Evolutionary conservation across 2,329 filamentous ascomycete species (phyloP).

Genomic region (Dactylonectria macrodidyma): DNA sequence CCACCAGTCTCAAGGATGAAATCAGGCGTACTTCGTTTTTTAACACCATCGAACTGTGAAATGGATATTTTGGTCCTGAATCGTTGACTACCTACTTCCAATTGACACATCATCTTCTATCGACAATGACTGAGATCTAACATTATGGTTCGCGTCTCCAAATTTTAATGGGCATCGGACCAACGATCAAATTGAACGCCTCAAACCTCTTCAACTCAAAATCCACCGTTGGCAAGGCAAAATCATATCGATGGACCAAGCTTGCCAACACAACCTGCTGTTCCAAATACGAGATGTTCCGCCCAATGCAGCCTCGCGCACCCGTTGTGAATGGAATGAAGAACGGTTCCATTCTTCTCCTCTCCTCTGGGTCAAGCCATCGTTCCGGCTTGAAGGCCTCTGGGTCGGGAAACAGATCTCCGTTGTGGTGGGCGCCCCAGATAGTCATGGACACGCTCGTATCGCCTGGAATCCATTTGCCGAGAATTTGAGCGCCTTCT

Average conservation of each 20-base stretch:
- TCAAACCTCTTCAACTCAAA: slow-evolving; percentile 39
- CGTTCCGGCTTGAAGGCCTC: slow-evolving; percentile 57
- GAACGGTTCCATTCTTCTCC: slow-evolving; percentile 51
- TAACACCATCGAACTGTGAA: too few species aligned
- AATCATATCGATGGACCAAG: slow-evolving; percentile 59
- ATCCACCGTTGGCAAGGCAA: slow-evolving; percentile 43
- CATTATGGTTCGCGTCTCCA: too few species aligned
- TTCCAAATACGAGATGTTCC: slow-evolving; percentile 57
- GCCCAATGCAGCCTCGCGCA: slow-evolving; percentile 57
- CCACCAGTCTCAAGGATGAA: too few species aligned
- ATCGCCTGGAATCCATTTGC: slow-evolving; percentile 52
- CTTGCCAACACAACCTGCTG: slow-evolving; percentile 58
- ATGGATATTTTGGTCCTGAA: too few species aligned
- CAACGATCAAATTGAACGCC: slow-evolving; percentile 35
- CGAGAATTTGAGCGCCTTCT: slow-evolving; percentile 49
- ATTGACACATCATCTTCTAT: too few species aligned
- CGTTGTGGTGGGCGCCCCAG: slow-evolving; percentile 56
- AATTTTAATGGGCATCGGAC: too few species aligned
- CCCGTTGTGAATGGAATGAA: slow-evolving; percentile 60
- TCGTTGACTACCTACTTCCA: too few species aligned
- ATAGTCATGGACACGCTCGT: slow-evolving; percentile 57
- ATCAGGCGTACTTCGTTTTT: too few species aligned
- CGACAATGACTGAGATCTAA: too few species aligned
- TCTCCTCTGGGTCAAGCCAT: slow-evolving; percentile 53
- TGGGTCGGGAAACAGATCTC: slow-evolving; percentile 56